Percentiles rank a stretch among this genome's conserved stretches.
Evolutionary conservation across 2,329 filamentous ascomycete genomes (phyloP).

Genomic region (Davidsoniella virescens): DNA sequence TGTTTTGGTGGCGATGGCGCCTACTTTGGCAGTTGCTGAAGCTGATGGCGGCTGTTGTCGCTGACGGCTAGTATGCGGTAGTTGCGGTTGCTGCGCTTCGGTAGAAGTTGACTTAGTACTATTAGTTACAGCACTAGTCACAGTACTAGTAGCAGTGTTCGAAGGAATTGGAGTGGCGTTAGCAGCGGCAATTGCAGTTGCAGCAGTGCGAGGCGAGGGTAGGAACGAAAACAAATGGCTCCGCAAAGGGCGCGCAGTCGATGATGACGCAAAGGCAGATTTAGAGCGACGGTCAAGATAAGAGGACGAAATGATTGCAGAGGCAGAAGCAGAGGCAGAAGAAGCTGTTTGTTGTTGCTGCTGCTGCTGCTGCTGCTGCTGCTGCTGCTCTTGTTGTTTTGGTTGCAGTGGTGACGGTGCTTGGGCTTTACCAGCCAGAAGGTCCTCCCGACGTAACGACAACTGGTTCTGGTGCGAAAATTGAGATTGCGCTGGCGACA

Average conservation of each 20-base stretch:
- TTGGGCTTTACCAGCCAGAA: background rate
- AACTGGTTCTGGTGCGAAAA: background rate
- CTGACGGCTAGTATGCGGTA: background rate
- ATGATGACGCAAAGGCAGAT: background rate
- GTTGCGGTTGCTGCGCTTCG: background rate
- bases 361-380: background rate
- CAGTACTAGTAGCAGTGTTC: background rate
- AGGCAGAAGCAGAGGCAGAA: background rate
- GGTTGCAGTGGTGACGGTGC: conserved; percentile 2
- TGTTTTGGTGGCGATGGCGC: background rate
- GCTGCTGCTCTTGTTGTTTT: conserved; percentile 1
- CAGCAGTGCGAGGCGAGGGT: background rate
- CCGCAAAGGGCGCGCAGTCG: background rate
- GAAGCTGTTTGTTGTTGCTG: background rate
- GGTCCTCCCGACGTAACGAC: background rate
- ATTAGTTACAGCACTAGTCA: background rate
- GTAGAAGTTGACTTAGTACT: background rate
- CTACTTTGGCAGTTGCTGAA: too few species aligned
- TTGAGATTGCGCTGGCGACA: conserved; percentile 3
- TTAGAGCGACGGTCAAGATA: background rate
- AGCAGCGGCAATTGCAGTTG: background rate
- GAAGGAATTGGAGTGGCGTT: background rate
- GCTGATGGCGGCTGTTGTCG: too few species aligned
- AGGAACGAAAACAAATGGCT: too few species aligned
- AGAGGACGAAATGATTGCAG: background rate